Conservation (phyloP, 352 stramenopile genomes). For the Pythium brassicae region DNA sequence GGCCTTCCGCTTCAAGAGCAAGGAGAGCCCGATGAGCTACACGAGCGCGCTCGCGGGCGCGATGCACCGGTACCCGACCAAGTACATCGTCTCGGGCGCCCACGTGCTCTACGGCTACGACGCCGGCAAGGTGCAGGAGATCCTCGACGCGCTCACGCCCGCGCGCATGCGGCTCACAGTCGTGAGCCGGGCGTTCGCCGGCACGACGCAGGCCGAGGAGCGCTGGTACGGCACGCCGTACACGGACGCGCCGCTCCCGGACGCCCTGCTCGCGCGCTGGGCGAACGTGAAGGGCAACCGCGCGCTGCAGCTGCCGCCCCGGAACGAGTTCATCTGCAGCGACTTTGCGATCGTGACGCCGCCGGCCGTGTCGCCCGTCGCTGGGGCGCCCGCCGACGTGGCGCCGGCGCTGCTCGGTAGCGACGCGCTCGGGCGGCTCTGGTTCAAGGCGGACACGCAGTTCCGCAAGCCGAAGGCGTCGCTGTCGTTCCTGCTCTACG, state of each 20-base stretch:
- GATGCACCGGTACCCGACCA: conserved; percentile 62
- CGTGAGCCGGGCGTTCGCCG: conserved; percentile 67
- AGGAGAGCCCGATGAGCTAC: conserved; percentile 71
- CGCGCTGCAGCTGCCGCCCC: conserved; percentile 44
- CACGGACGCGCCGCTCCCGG: conserved; percentile 29
- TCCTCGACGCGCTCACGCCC: conserved; percentile 47
- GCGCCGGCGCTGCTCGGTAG: conserved; percentile 15
- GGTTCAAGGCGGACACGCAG: conserved; percentile 71
- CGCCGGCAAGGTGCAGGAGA: conserved; percentile 35
- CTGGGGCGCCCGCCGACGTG: too few species aligned
- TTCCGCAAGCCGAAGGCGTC: conserved; percentile 91
- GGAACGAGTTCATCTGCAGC: conserved; percentile 77
- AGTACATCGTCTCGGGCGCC: conserved; percentile 57
- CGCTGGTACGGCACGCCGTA: conserved; percentile 72
- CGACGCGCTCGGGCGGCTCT: conserved; percentile 44
- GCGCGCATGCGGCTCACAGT: conserved; percentile 56
- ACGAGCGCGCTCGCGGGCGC: conserved; percentile 55
- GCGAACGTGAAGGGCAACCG: conserved; percentile 21
- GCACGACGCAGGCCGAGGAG: conserved; percentile 40
- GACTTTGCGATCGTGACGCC: conserved; percentile 55
- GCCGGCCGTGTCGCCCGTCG: too few species aligned
- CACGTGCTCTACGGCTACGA: conserved; percentile 72
- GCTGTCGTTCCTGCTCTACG: conserved; percentile 76
- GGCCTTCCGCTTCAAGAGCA: conserved; percentile 76
- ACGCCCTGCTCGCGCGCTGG: conserved; percentile 38